A percentile compares a stretch with the other conserved stretches of the same genome.
phyloP scores from a whole-genome alignment of 352 stramenopile species.

The Globisporangium alternatum region DNA sequence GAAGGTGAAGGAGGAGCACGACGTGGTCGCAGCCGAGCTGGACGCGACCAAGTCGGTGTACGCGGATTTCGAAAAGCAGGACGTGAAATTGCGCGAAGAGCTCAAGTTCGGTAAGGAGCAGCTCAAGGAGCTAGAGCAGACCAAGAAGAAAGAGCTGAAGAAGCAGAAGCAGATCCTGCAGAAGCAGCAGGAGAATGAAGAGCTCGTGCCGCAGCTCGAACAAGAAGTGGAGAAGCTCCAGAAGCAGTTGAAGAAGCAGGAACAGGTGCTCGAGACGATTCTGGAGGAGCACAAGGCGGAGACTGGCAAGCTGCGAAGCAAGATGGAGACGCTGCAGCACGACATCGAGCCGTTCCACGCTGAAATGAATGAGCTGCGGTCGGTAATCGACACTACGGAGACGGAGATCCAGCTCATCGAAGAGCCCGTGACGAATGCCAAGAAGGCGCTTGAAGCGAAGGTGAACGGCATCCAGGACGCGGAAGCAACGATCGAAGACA shows the following conservation, averaged over 20 bases:
- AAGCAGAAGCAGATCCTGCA: slow-evolving; percentile 84
- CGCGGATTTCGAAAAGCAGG: slow-evolving; percentile 94
- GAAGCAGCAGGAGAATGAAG: slow-evolving; percentile 86
- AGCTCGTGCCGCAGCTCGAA: slow-evolving; percentile 89
- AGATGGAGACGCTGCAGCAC: slow-evolving; percentile 74
- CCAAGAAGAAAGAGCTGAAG: slow-evolving; percentile 89
- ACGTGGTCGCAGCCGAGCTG: slow-evolving; percentile 83
- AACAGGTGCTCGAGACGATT: slow-evolving; percentile 87
- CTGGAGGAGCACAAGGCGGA: slow-evolving; percentile 76
- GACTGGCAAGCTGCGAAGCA: slow-evolving; percentile 61
- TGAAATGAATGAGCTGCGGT: slow-evolving; percentile 67
- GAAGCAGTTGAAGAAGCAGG: slow-evolving; percentile 73
- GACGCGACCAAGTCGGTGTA: slow-evolving; percentile 92
- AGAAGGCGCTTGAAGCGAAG: slow-evolving; percentile 79
- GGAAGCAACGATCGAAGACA: slow-evolving; percentile 53
- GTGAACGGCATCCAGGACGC: slow-evolving; percentile 48
- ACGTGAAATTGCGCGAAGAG: slow-evolving; percentile 97
- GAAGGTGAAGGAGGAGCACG: slow-evolving; percentile 79
- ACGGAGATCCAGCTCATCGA: slow-evolving; percentile 81
- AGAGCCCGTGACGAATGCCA: slow-evolving; percentile 64
- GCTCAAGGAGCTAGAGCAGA: slow-evolving; percentile 89
- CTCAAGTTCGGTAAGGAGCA: slow-evolving; percentile 95
- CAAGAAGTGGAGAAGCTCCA: slow-evolving; percentile 70
- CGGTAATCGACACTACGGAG: slow-evolving; percentile 75
- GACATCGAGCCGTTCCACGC: slow-evolving; percentile 77